Conservation (phyloP, 306 rosid genomes). For the Fragaria iinumae region DNA sequence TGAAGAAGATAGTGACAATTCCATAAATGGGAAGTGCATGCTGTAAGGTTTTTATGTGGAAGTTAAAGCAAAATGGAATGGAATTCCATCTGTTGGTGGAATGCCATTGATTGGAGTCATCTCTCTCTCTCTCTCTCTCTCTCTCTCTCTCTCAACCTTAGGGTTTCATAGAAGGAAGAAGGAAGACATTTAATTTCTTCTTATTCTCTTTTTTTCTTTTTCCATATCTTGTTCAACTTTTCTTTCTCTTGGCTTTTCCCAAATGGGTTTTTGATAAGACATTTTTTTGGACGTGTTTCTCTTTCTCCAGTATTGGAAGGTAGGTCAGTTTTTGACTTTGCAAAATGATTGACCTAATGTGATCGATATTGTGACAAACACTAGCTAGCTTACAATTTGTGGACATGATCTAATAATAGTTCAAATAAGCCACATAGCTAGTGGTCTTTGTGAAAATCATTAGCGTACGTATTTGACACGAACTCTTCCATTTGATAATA, state of each 20-base stretch:
- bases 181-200: slow-evolving; percentile 3
- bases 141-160: slow-evolving; percentile 2
- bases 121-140: slow-evolving; percentile 26
- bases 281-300: not conserved
- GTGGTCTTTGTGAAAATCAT: slow-evolving; percentile 34
- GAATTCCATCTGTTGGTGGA: slow-evolving; percentile 39
- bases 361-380: slow-evolving; percentile 11
- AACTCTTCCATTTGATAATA: not conserved
- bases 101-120: slow-evolving; percentile 53
- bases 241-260: not conserved
- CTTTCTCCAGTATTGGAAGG: slow-evolving; percentile 23
- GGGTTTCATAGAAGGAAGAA: slow-evolving; percentile 14
- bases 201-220: not conserved
- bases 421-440: slow-evolving; percentile 17
- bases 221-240: not conserved
- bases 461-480: slow-evolving; percentile 17
- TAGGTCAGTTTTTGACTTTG: slow-evolving; percentile 48
- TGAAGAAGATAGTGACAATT: slow-evolving; percentile 37
- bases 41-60: slow-evolving; percentile 43
- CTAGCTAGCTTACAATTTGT: slow-evolving; percentile 17
- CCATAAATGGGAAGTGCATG: slow-evolving; percentile 50
- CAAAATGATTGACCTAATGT: slow-evolving; percentile 31
- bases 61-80: slow-evolving; percentile 18
- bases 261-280: slow-evolving; percentile 32
- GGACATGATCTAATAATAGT: slow-evolving; percentile 5